Base-by-base conservation (phyloP, 2,329 filamentous ascomycete genomes). In the Colletotrichum trifolii region DNA sequence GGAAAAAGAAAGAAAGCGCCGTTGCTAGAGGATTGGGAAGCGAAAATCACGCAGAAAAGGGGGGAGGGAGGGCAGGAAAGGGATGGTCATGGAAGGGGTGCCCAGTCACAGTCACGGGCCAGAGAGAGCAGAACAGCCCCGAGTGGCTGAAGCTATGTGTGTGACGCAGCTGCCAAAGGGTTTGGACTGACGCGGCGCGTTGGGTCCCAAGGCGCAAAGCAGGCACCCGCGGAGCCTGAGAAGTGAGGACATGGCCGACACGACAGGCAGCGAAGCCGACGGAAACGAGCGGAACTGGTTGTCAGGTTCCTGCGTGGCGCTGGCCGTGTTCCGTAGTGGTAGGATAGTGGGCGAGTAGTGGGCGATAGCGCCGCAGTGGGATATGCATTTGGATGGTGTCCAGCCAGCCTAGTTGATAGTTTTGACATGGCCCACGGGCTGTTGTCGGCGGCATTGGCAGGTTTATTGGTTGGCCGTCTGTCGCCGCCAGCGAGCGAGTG, bases 341-440 rank as follows among this genome's bases (percentile, higher is more conserved):
- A 13, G 25, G 55, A 15, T 58, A 56, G 54, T 38, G 57, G 54
- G 52, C 15, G 49, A 25, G 25, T 25, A 25, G 25, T 25, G 25
- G 25, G 25, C 25, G 56, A 38, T 60, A 65, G 62, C 52, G 58
- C 58, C 53, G 61, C 52, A 34, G 40, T 43, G 58, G 46, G 57
- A 62, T 56, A 55, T 56, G 62, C 61, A 64, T 64, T 62, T 52
- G 46, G 62, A 35, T 65, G 62, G 62, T 17, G 42, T 61, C 36
- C 50, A 8, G 39, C 45, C 43, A 34, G 17, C 10, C 12, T 11
- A 33, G 6, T 25, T 15, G 9, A 8, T 25, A n/a, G 52, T 10
- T 11, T 35, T 4, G 45, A 45, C 6, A 48, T 17, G 57, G 52
- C 46, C 50, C 62, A 56, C 58, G 57, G 57, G 17, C 58, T 38